phyloP scores from a whole-genome alignment of 2,329 filamentous ascomycete genomes.

The Diaporthe capsici region DNA sequence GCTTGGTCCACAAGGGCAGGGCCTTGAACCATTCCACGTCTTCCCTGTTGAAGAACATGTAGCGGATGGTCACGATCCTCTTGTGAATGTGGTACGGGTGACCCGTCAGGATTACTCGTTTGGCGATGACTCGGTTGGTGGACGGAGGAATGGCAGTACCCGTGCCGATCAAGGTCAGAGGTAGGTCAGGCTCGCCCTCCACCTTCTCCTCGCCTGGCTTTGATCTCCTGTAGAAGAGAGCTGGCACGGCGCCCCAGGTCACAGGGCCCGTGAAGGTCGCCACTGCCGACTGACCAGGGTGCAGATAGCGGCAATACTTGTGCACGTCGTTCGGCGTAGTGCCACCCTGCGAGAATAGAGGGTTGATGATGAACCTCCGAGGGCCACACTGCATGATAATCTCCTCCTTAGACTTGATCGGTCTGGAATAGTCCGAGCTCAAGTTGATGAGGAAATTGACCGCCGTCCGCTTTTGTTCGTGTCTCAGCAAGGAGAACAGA shows the following conservation, averaged over 20 bases:
- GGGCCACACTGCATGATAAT: conserved; percentile 93
- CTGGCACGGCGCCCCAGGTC: conserved; percentile 92
- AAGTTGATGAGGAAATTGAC: conserved; percentile 93
- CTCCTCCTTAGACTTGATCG: conserved; percentile 93
- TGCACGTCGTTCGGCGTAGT: conserved; percentile 96
- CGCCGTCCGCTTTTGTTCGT: conserved; percentile 94
- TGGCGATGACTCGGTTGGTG: conserved; percentile 87
- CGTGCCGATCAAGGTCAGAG: conserved; percentile 83
- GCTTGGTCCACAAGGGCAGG: conserved; percentile 91
- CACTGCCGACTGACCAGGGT: conserved; percentile 90
- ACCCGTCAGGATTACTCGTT: conserved; percentile 92
- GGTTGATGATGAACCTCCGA: conserved; percentile 88
- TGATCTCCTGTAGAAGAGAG: conserved; percentile 85
- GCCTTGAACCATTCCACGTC: conserved; percentile 99
- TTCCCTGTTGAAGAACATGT: conserved; percentile 99
- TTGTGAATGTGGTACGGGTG: conserved; percentile 99
- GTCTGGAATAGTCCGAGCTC: conserved; percentile 79
- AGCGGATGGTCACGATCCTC: conserved; percentile 94
- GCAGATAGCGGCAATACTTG: conserved; percentile 93
- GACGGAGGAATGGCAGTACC: conserved; percentile 87
- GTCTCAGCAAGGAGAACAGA: conserved; percentile 88
- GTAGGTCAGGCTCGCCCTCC: conserved; percentile 59
- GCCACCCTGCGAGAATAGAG: conserved; percentile 89
- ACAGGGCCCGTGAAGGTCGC: conserved; percentile 92
- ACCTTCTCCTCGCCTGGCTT: conserved; percentile 58